Conservation (phyloP, 1,284 basidiomycete species). For the Moniliella sp. region DNA sequence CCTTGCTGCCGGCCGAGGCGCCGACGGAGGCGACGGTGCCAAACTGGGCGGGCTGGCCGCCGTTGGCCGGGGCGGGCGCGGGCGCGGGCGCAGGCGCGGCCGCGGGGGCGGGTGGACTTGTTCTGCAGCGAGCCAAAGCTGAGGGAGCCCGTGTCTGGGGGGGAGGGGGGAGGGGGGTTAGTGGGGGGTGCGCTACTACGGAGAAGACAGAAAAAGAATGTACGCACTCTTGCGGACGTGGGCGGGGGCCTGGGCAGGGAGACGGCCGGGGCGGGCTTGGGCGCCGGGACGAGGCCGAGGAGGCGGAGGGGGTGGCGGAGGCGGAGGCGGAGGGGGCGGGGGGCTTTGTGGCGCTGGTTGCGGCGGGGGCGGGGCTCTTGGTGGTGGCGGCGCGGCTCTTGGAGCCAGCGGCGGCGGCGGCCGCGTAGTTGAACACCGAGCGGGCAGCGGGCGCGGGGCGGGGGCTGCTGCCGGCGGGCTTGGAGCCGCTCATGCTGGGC, state of each 20-base stretch:
- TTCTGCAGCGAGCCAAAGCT: conserved; percentile 36
- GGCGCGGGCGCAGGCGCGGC: conserved; percentile 35
- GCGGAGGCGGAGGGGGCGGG: background rate
- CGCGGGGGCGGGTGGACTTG: conserved; percentile 34
- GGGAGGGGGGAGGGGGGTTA: too few relatives aligned
- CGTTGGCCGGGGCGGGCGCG: conserved; percentile 31
- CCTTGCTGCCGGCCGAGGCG: conserved; percentile 5
- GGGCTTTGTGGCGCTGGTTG: background rate
- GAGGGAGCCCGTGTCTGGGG: conserved; percentile 16
- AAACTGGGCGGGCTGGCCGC: conserved; percentile 32
- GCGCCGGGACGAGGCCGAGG: conserved; percentile 1
- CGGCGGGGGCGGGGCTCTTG: background rate
- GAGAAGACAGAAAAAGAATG: background rate
- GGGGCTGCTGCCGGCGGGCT: too few relatives aligned
- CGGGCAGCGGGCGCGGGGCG: too few relatives aligned
- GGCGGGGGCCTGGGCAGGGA: conserved; percentile 1
- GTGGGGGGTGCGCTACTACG: background rate
- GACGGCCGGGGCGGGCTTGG: conserved; percentile 1
- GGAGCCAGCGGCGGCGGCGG: too few relatives aligned
- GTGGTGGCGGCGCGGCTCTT: too few relatives aligned
- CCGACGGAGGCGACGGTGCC: conserved; percentile 26
- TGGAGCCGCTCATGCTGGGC: background rate
- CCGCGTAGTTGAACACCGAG: too few relatives aligned
- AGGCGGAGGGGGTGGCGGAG: conserved; percentile 1
- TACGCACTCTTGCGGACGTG: conserved; percentile 1